Conservation (phyloP, 495 filamentous ascomycete species). For the Aspergillus haitiensis region DNA sequence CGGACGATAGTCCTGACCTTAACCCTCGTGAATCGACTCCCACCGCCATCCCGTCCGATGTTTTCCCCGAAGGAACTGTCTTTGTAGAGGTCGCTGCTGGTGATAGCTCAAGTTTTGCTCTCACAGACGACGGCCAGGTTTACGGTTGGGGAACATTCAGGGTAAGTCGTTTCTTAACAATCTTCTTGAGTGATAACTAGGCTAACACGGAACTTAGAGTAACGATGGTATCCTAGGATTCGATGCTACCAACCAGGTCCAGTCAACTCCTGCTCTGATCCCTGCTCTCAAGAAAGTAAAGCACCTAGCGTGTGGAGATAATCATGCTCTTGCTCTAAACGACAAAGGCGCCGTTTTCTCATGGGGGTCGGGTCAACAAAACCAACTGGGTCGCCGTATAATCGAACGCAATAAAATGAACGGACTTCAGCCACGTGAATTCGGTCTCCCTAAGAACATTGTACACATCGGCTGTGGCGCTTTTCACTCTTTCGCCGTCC, state of each 20-base stretch:
- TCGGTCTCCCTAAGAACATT: slow-evolving; percentile 64
- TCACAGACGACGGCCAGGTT: slow-evolving; percentile 65
- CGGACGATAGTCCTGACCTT: slow-evolving; percentile 56
- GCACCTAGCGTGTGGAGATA: slow-evolving; percentile 56
- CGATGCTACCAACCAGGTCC: slow-evolving; percentile 41
- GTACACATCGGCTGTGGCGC: slow-evolving; percentile 54
- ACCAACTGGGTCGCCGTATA: slow-evolving; percentile 63
- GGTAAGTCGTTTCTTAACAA: slow-evolving; percentile 39
- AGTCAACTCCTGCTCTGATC: slow-evolving; percentile 51
- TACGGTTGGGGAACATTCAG: slow-evolving; percentile 75
- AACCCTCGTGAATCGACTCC: slow-evolving; percentile 64
- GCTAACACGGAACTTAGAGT: slow-evolving; percentile 40
- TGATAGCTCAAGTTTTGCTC: slow-evolving; percentile 63
- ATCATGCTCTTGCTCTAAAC: slow-evolving; percentile 63
- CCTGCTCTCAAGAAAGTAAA: slow-evolving; percentile 57
- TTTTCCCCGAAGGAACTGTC: slow-evolving; percentile 54
- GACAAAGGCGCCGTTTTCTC: slow-evolving; percentile 56
- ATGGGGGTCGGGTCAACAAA: slow-evolving; percentile 65
- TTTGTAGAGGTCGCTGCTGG: slow-evolving; percentile 63
- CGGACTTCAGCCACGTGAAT: slow-evolving; percentile 65
- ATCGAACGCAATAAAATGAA: slow-evolving; percentile 55
- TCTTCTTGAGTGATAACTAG: background rate
- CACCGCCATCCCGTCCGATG: slow-evolving; percentile 49
- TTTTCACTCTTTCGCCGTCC: slow-evolving; percentile 70
- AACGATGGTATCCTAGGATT: slow-evolving; percentile 62